These are phyloP conservation scores for Lactifluus echinatus DNA, from an alignment of 768 basidiomycete species.

Conservation along the genomic window DNA sequence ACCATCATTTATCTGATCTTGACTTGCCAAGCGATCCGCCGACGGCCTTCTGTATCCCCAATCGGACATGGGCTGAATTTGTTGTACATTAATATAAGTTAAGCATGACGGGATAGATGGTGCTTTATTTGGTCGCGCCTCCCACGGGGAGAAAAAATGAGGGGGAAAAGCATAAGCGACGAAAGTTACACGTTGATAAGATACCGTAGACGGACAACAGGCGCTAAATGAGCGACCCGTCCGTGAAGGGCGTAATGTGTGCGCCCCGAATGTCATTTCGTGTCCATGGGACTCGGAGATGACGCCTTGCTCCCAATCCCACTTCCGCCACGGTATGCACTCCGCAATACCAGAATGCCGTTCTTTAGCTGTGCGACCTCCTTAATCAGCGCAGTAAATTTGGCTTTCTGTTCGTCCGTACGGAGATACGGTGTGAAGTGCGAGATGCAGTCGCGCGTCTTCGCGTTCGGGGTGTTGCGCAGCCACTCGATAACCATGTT, in stretches of 20 bases:
- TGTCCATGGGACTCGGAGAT: slow-evolving; percentile 12
- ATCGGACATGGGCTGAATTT: not conserved
- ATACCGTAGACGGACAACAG: not conserved
- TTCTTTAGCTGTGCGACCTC: slow-evolving; percentile 68
- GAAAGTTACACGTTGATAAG: slow-evolving; percentile 4
- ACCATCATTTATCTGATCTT: slow-evolving; percentile 11
- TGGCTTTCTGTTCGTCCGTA: slow-evolving; percentile 57
- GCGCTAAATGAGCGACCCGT: not conserved
- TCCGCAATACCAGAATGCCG: slow-evolving; percentile 46
- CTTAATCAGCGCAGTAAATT: slow-evolving; percentile 73
- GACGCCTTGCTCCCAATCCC: slow-evolving; percentile 9
- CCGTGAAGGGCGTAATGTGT: not conserved
- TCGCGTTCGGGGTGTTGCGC: slow-evolving; percentile 55
- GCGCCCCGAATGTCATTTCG: not conserved
- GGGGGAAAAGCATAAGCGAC: not conserved
- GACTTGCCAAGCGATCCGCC: slow-evolving; percentile 5
- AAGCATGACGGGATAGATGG: slow-evolving; percentile 7
- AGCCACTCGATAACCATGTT: slow-evolving; percentile 70
- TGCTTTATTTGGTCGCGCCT: not conserved
- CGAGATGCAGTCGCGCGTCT: slow-evolving; percentile 72
- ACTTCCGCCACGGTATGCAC: slow-evolving; percentile 16
- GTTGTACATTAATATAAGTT: slow-evolving; percentile 19
- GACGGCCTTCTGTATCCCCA: slow-evolving; percentile 13
- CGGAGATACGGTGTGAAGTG: slow-evolving; percentile 71
- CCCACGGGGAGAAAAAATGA: not conserved